These are phyloP conservation scores for Leccinum cinnamomeum DNA, from an alignment of 1,284 basidiomycete species.

Conservation along the genomic window DNA sequence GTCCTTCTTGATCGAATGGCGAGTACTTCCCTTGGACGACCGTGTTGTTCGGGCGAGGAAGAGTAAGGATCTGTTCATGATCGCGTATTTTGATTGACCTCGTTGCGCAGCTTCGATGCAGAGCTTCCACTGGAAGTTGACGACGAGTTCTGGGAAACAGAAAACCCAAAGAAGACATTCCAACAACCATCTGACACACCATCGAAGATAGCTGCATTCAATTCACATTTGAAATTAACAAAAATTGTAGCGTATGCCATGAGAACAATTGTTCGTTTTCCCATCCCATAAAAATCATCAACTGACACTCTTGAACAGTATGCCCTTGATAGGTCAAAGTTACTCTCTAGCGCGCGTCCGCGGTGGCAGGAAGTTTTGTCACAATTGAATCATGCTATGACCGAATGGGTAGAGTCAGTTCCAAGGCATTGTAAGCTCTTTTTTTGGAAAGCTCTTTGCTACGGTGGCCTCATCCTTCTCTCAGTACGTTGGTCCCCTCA, in stretches of 20 bases:
- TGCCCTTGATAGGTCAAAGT: constrained; percentile 63
- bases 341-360: constrained; percentile 50
- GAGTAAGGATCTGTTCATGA: constrained; percentile 53
- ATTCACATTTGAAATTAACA: constrained; percentile 65
- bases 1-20: constrained; percentile 63
- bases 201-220: constrained; percentile 64
- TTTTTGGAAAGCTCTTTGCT: neutral
- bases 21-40: constrained; percentile 68
- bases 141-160: constrained; percentile 79
- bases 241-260: constrained; percentile 71
- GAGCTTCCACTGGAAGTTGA: constrained; percentile 81
- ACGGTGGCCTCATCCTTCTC: constrained; percentile 2
- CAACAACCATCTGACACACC: constrained; percentile 65
- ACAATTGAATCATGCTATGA: constrained; percentile 68
- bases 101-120: constrained; percentile 62
- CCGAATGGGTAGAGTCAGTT: constrained; percentile 69
- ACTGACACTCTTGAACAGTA: constrained; percentile 51
- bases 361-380: constrained; percentile 65
- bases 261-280: constrained; percentile 59
- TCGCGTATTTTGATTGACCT: constrained; percentile 10
- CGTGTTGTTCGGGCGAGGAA: constrained; percentile 72
- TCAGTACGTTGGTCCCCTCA: constrained; percentile 70
- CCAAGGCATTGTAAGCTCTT: constrained; percentile 65
- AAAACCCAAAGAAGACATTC: constrained; percentile 50
- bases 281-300: constrained; percentile 6